These are phyloP conservation scores for Sphagnum magellanicum DNA, from an alignment of 228 moss, liverwort and hornwort genomes.

Conservation along the genomic window DNA sequence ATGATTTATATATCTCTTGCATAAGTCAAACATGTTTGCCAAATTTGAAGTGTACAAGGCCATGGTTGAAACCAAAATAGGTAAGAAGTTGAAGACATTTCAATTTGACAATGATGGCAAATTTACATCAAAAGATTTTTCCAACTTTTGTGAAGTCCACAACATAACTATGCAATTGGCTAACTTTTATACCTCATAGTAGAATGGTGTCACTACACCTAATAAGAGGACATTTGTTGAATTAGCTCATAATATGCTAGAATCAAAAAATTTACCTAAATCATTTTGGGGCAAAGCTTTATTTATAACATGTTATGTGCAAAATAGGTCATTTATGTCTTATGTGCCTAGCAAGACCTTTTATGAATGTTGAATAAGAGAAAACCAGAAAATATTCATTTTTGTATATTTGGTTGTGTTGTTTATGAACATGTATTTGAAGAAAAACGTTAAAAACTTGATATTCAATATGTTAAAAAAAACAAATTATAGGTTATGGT, in stretches of 20 bases:
- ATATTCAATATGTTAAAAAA: not conserved
- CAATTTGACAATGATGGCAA: not conserved
- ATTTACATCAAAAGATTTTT: not conserved
- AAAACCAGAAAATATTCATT: no score
- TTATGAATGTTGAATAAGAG: no score
- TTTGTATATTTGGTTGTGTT: no score
- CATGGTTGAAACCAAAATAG: not conserved
- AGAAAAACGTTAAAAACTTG: no score
- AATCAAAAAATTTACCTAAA: not conserved
- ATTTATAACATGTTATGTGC: not conserved
- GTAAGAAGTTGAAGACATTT: not conserved
- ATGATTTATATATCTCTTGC: not conserved
- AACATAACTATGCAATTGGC: not conserved
- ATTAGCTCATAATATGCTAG: not conserved
- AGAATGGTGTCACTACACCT: not conserved
- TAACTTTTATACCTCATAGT: not conserved
- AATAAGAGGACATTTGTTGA: not conserved
- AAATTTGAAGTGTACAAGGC: not conserved
- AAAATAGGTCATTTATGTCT: not conserved
- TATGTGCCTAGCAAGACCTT: no score
- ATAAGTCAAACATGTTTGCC: not conserved
- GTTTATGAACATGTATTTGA: no score
- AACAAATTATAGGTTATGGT: conserved; percentile 9
- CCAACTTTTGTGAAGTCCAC: not conserved
- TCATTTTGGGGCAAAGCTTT: conserved; percentile 1